Percentiles rank a stretch among this genome's conserved stretches.
Evolutionary conservation across 106 monocot species (phyloP).

Genomic region (Cymbidium sinense): DNA sequence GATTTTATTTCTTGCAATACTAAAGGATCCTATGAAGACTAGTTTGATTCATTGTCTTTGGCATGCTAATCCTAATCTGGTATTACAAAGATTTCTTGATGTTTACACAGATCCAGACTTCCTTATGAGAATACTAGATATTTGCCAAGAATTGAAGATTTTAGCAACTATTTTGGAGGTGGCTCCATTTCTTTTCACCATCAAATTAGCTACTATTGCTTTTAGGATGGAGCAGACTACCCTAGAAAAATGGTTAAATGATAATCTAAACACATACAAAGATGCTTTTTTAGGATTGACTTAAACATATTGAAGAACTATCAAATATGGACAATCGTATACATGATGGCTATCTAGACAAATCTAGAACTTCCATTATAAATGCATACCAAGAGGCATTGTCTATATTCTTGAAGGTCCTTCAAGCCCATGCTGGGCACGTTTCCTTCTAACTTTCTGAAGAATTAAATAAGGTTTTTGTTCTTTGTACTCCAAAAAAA

Average conservation of each 20-base stretch:
- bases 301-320: constrained; percentile 50
- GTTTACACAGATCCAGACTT: too few species aligned
- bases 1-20: constrained; percentile 41
- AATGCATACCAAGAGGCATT: constrained; percentile 37
- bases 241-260: too few species aligned
- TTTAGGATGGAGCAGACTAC: constrained; percentile 48
- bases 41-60: too few species aligned
- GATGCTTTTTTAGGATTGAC: constrained; percentile 59
- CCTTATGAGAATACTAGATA: constrained; percentile 46
- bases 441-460: constrained; percentile 25
- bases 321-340: constrained; percentile 23
- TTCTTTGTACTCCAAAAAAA: too few species aligned
- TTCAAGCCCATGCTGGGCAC: constrained; percentile 43
- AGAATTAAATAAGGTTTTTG: too few species aligned
- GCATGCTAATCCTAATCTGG: too few species aligned
- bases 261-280: too few species aligned
- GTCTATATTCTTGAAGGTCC: constrained; percentile 52
- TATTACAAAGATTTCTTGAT: too few species aligned
- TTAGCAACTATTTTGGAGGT: constrained; percentile 53
- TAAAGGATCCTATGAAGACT: constrained; percentile 50
- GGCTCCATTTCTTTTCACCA: constrained; percentile 53
- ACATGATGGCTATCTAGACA: constrained; percentile 21
- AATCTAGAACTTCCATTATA: constrained; percentile 17
- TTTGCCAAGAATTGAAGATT: constrained; percentile 87
- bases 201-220: constrained; percentile 66